Base-by-base conservation (phyloP, 1,284 basidiomycete genomes). In the Cutaneotrichosporon sp. region DNA sequence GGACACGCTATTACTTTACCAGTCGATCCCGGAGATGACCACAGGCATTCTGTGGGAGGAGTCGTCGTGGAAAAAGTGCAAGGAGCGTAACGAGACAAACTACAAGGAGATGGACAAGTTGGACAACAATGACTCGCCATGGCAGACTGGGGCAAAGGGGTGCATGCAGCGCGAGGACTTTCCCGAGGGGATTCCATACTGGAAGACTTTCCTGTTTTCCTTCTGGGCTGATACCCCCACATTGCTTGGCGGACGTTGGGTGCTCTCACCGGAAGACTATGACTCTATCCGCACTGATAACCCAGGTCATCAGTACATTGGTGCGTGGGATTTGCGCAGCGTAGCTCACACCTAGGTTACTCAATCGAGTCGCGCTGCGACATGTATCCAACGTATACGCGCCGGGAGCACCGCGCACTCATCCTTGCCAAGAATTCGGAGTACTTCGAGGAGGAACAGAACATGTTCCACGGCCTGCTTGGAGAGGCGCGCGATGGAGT, bases 221-320 rank as follows among this genome's bases (percentile, higher is more conserved):
- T 76, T 70, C 53, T 76, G 74, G 74, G 20, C 41, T 3, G 43
- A 41, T 11, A 41, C 57, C 3, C 45, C 49, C 2, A 57, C 64
- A 42, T 67, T 68, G 1, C 59, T 73, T 2, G 73, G 73, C 3
- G 38, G 47, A 4, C 44, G 59, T 6, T 76, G 72, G 71, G 68
- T 68, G 9, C 49, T 76, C n/a, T 54, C 61, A 8, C 73, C 73
- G 1, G 71, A 75, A 46, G 61, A 74, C 51, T 74, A 68, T 42
- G 35, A 35, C 9, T 24, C 12, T 46, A 52, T 27, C 27, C 46
- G n/a, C 33, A 25, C 12, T 26, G 38, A 54, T 10, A 52, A 54
- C 27, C 44, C 52, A 5, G 44, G 51, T 11, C 72, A 69, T 54
- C 56, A 64, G 24, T 76, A 72, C 53, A 54, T 76, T 2, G 75